A percentile compares a stretch with the other conserved stretches of the same genome.
Conservation (phyloP, 306 rosid species). For the Lagenaria siceraria region DNA sequence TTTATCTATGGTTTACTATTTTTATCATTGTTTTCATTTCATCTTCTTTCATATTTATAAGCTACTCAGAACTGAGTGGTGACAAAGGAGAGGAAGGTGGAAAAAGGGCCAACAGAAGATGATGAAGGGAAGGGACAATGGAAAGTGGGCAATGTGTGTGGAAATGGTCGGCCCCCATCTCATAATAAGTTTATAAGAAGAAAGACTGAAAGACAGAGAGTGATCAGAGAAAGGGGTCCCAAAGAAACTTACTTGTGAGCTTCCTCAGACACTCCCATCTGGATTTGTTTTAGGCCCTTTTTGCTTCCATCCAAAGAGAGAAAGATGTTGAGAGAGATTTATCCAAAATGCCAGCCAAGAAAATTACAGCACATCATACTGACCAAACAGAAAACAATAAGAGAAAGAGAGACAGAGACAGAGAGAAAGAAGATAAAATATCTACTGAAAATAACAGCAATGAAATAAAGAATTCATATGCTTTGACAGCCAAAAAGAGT, state of each 20-base stretch:
- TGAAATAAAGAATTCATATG: neutral
- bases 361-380: neutral
- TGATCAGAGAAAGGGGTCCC: conserved; percentile 5
- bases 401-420: neutral
- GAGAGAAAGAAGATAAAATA: neutral
- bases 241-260: conserved; percentile 8
- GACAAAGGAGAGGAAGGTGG: neutral
- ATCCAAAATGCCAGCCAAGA: neutral
- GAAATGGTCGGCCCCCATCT: neutral
- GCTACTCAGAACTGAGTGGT: neutral
- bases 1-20: neutral
- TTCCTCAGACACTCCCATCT: neutral
- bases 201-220: neutral
- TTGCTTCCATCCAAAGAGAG: conserved; percentile 4
- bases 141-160: conserved; percentile 3
- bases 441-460: conserved; percentile 1
- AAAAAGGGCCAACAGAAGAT: neutral
- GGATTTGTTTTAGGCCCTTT: neutral
- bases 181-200: neutral
- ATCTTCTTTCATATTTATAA: neutral
- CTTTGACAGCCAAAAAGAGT: conserved; percentile 5
- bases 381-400: neutral
- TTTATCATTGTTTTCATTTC: neutral
- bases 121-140: neutral
- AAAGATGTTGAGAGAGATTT: conserved; percentile 2